phyloP scores from a whole-genome alignment of 805 yeast species.

The Metschnikowia kofuensis region DNA sequence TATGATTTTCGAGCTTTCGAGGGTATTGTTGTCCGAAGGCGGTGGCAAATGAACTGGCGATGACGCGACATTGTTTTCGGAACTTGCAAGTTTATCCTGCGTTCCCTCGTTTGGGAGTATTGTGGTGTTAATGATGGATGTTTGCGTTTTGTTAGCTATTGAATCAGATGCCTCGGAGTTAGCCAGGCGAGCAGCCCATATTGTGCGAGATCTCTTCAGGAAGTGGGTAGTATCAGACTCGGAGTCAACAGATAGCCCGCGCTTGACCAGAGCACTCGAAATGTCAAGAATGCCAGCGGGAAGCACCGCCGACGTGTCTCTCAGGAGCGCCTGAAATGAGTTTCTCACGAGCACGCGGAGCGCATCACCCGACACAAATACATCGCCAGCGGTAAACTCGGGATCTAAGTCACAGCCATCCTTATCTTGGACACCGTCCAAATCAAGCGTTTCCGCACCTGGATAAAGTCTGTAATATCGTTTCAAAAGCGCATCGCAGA shows the following conservation, averaged over 20 bases:
- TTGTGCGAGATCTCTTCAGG: slow-evolving; percentile 13
- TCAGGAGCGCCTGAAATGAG: slow-evolving; percentile 13
- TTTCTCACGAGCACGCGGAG: slow-evolving; percentile 36
- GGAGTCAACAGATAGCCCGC: neutral
- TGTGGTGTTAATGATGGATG: neutral
- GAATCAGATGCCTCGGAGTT: neutral
- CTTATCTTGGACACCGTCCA: slow-evolving; percentile 63
- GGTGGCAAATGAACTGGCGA: slow-evolving; percentile 32
- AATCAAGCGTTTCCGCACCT: slow-evolving; percentile 49
- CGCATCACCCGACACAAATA: slow-evolving; percentile 45
- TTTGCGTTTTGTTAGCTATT: neutral
- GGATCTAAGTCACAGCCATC: slow-evolving; percentile 77
- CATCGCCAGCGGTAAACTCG: slow-evolving; percentile 63
- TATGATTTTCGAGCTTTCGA: slow-evolving; percentile 14
- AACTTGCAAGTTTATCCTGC: neutral
- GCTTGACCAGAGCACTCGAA: slow-evolving; percentile 4
- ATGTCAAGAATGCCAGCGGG: slow-evolving; percentile 6
- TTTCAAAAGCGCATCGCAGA: slow-evolving; percentile 51
- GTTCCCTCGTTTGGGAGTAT: neutral
- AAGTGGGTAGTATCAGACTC: slow-evolving; percentile 4
- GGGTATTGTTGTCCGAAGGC: slow-evolving; percentile 18
- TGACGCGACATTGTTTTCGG: slow-evolving; percentile 1
- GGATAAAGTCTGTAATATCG: slow-evolving; percentile 68
- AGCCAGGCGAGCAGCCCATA: slow-evolving; percentile 12
- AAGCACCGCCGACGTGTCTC: slow-evolving; percentile 4